Percentiles rank a stretch among this genome's conserved stretches.
phyloP scores from a whole-genome alignment of 2,329 filamentous ascomycete genomes.

The Delphinella strobiligena region DNA sequence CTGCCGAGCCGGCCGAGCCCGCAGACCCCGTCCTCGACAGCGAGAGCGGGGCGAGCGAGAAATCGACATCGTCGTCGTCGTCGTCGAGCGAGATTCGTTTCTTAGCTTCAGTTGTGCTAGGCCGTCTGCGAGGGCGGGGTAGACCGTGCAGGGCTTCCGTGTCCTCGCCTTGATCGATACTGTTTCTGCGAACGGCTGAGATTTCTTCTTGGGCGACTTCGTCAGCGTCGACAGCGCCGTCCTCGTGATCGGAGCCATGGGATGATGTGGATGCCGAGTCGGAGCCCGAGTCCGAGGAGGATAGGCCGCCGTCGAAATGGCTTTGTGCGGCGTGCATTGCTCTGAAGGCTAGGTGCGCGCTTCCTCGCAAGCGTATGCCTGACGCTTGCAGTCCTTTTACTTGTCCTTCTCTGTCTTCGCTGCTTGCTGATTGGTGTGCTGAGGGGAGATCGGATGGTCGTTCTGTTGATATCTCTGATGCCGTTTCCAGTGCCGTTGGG shows the following conservation, averaged over 20 bases:
- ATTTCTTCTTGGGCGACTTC: constrained; percentile 11
- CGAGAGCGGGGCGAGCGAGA: background rate
- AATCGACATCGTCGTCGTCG: constrained; percentile 2
- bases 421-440: no score
- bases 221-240: constrained; percentile 9
- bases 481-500: constrained; percentile 17
- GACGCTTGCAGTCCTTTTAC: constrained; percentile 21
- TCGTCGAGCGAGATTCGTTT: constrained; percentile 16
- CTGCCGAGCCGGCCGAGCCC: no score
- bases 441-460: constrained; percentile 27
- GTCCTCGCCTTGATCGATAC: constrained; percentile 13
- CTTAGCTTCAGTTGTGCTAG: constrained; percentile 24
- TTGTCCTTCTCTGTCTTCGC: constrained; percentile 28
- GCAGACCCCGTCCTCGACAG: background rate
- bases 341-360: background rate
- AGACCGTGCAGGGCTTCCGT: no score
- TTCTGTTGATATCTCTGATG: constrained; percentile 19
- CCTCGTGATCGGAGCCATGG: constrained; percentile 31
- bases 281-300: background rate
- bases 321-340: constrained; percentile 14
- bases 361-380: background rate
- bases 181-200: constrained; percentile 16
- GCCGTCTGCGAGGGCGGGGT: constrained; percentile 15
- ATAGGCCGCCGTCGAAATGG: constrained; percentile 41
- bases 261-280: constrained; percentile 48